Base-by-base conservation (phyloP, 495 filamentous ascomycete species). In the Penicillium herquei region DNA sequence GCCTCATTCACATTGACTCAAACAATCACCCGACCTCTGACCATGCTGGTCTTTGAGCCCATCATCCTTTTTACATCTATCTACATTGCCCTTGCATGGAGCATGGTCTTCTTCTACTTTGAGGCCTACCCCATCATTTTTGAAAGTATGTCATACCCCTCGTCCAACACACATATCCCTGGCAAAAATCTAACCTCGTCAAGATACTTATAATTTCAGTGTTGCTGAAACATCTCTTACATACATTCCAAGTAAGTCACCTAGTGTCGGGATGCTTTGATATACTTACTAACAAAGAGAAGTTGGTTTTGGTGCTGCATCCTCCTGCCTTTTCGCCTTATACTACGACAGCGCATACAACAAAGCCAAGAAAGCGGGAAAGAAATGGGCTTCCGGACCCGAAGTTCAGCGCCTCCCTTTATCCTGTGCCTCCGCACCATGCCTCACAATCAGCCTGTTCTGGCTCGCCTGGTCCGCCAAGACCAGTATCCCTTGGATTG, bases 31-130 rank as follows among this genome's bases (percentile, higher is more conserved):
- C 69, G 81, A 2, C 81, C 81, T 21, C 52, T 84, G 1, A 65
- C 71, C 1, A 76, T 81, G 70, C 58, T 78, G 7, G 26, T 72
- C 6, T 70, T 65, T 32, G 89, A 91, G 63, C 80, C 84, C 1
- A 79, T 91, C 32, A 82, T 92, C 11, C 72, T 82, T 12, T 85
- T 84, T 32, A 83, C 78, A 0, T 88, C 85, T 37, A 68, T 90
- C 9, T 92, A 89, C 67, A 77, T 90, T 2, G 78, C 85, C 0
- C 69, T 89, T 3, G 78, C 83, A 12, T 91, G 91, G 64, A 82
- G 81, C n/a, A 84, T 92, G 39, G 90, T 92, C 57, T 91, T 70
- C 48, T 73, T 91, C 61, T 87, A 80, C 55, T 88, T 91, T 57
- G 81, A 87, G 50, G 80, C 82, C 5, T 88, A 81, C 61, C 85